phyloP scores from a whole-genome alignment of 1,284 basidiomycete genomes.

The Cutaneotrichosporon cavernicola region DNA sequence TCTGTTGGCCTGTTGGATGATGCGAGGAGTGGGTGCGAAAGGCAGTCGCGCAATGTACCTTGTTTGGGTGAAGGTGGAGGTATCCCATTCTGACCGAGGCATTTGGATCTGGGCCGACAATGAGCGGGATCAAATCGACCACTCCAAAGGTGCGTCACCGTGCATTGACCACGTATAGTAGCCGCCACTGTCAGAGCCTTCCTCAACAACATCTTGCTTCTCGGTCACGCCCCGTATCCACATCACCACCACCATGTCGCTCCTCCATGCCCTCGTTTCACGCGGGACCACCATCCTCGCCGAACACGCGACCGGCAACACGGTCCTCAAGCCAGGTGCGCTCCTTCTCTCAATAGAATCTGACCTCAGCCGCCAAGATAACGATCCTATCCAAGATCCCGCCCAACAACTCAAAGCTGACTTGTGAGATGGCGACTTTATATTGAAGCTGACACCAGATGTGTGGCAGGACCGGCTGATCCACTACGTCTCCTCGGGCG shows the following conservation, averaged over 20 bases:
- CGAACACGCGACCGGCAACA: slow-evolving; percentile 73
- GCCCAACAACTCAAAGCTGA: slow-evolving; percentile 26
- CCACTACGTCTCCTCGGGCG: slow-evolving; percentile 87
- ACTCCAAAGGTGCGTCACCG: not conserved
- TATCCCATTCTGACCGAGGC: not conserved
- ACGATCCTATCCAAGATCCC: slow-evolving; percentile 82
- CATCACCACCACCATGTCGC: slow-evolving; percentile 44
- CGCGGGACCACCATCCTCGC: slow-evolving; percentile 73
- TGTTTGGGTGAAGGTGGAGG: slow-evolving; percentile 1
- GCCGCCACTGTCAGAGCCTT: not conserved
- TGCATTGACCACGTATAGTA: not conserved
- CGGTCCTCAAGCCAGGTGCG: slow-evolving; percentile 80
- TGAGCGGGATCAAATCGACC: not conserved
- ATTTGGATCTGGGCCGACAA: not conserved
- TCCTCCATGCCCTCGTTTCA: slow-evolving; percentile 83
- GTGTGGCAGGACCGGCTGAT: slow-evolving; percentile 95
- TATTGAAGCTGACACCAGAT: slow-evolving; percentile 53
- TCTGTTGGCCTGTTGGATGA: not conserved
- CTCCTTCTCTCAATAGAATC: not conserved
- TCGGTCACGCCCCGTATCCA: not conserved
- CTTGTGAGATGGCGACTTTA: slow-evolving; percentile 13
- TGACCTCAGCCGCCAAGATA: slow-evolving; percentile 65
- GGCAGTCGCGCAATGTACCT: not conserved
- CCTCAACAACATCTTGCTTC: not conserved
- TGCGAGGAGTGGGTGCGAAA: not conserved